A percentile compares a stretch with the other conserved stretches of the same genome.
Evolutionary conservation across 441 rosid species (phyloP).

Genomic region (Eutrema salsugineum): DNA sequence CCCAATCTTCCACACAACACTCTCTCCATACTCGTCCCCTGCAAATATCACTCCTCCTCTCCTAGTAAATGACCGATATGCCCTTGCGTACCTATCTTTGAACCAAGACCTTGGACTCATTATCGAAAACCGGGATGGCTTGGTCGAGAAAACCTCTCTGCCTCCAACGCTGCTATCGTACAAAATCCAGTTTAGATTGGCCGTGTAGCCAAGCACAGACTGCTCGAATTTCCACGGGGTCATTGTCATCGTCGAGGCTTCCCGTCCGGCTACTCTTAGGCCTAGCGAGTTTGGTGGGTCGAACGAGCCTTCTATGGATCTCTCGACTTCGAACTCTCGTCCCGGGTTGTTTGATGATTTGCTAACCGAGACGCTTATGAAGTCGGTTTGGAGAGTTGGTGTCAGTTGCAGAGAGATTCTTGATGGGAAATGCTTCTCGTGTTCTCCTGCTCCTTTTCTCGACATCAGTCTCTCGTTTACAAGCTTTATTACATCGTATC

Average conservation of each 20-base stretch:
- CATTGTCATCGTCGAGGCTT: conserved; percentile 58
- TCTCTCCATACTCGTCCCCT: conserved; percentile 74
- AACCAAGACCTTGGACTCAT: conserved; percentile 82
- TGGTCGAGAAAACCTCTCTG: conserved; percentile 71
- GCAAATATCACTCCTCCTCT: conserved; percentile 88
- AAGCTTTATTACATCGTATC: conserved; percentile 52
- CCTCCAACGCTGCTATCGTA: conserved; percentile 69
- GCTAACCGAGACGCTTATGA: conserved; percentile 70
- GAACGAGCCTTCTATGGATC: conserved; percentile 55
- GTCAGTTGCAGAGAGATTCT: conserved; percentile 64
- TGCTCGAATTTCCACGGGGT: conserved; percentile 92
- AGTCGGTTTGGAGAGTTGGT: conserved; percentile 62
- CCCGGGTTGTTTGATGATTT: conserved; percentile 71
- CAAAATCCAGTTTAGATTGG: conserved; percentile 72
- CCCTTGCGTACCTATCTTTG: conserved; percentile 66
- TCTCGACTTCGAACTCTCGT: conserved; percentile 49
- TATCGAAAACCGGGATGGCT: conserved; percentile 54
- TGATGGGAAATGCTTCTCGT: conserved; percentile 87
- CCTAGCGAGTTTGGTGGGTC: conserved; percentile 71
- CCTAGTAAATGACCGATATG: conserved; percentile 65
- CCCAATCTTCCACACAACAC: conserved; percentile 67
- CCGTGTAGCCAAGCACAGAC: conserved; percentile 59
- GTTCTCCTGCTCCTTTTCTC: conserved; percentile 61
- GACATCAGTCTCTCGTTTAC: conserved; percentile 53
- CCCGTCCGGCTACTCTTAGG: conserved; percentile 49